Percentiles rank a stretch among this genome's conserved stretches.
Conservation (phyloP, 2,329 filamentous ascomycete species). For the Botrytis fragariae region DNA sequence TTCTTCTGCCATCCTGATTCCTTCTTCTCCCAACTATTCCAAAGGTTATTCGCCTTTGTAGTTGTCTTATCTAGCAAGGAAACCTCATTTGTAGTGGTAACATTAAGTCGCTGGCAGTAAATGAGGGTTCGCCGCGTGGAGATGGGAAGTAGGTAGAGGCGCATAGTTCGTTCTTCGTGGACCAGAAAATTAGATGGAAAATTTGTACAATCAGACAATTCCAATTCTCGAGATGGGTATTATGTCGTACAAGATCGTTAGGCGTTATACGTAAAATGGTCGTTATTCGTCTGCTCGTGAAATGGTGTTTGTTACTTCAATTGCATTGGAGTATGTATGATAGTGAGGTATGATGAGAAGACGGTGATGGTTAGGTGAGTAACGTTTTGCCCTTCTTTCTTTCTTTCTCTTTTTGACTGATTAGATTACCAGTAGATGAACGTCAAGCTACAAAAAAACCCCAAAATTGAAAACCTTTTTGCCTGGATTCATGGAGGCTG, state of each 20-base stretch:
- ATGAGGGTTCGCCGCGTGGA: conserved; percentile 87
- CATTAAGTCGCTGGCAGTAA: conserved; percentile 77
- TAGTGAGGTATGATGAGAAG: neutral
- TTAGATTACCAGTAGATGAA: neutral
- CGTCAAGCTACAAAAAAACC: neutral
- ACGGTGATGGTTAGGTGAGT: neutral
- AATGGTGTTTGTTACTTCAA: neutral
- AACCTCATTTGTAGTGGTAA: conserved; percentile 51
- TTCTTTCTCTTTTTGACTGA: neutral
- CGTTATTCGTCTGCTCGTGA: neutral
- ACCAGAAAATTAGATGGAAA: neutral
- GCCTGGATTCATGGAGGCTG: neutral
- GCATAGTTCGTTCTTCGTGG: conserved; percentile 55
- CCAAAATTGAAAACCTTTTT: neutral
- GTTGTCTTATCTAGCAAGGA: conserved; percentile 66
- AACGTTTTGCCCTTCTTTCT: neutral
- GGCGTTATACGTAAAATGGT: neutral
- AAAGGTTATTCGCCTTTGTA: conserved; percentile 69
- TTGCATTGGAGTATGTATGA: neutral
- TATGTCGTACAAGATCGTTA: neutral
- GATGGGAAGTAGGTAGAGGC: conserved; percentile 88
- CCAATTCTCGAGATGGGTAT: neutral
- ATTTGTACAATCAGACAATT: neutral
- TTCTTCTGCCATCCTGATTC: conserved; percentile 84
- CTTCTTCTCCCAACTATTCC: conserved; percentile 84